These are phyloP conservation scores for Paxillus involutus DNA, from an alignment of 768 basidiomycete species.

Conservation along the genomic window DNA sequence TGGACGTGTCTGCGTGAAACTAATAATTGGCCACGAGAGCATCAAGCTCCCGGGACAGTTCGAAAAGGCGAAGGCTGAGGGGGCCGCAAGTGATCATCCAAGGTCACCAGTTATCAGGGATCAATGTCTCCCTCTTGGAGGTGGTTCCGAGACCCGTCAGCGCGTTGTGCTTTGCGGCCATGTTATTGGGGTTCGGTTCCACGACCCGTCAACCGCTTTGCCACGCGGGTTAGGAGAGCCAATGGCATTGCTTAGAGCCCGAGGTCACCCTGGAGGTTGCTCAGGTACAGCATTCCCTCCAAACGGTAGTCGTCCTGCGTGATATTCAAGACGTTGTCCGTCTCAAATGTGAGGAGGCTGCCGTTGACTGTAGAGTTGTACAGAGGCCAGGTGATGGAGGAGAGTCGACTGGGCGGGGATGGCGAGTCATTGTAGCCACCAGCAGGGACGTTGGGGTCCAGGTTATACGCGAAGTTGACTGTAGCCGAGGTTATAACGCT, in stretches of 20 bases:
- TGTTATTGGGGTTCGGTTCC: not conserved
- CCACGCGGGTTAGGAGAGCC: no score
- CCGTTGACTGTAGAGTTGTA: constrained; percentile 3
- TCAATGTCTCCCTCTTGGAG: not conserved
- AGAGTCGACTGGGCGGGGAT: constrained; percentile 1
- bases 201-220: not conserved
- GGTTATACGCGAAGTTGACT: constrained; percentile 22
- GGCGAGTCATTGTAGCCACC: not conserved
- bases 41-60: not conserved
- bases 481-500: constrained; percentile 2
- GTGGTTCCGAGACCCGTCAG: not conserved
- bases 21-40: not conserved
- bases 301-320: constrained; percentile 14
- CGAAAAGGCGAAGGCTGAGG: not conserved
- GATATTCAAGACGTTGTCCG: constrained; percentile 6
- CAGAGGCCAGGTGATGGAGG: constrained; percentile 11
- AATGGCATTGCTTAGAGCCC: not conserved
- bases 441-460: constrained; percentile 25
- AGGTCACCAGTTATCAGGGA: not conserved
- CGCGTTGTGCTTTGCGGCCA: no score
- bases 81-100: not conserved
- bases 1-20: not conserved
- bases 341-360: constrained; percentile 12
- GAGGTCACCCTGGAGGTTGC: not conserved
- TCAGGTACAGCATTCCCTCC: constrained; percentile 3